Evolutionary conservation across 148 eudicot species (phyloP).

Genomic region (Diospyros lotus): DNA sequence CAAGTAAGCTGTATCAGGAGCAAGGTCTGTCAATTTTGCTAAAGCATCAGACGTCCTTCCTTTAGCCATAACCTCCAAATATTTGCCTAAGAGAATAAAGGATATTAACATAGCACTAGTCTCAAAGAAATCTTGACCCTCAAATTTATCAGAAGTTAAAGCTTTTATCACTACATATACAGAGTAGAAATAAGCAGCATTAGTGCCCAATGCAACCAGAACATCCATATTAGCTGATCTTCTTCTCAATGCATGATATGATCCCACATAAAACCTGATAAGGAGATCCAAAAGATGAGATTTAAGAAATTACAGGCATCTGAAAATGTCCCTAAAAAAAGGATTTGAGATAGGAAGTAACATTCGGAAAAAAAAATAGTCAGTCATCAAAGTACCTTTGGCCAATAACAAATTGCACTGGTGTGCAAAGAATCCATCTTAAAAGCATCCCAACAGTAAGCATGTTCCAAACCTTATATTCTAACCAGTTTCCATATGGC

Average conservation of each 20-base stretch:
- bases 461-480: slow-evolving; percentile 70
- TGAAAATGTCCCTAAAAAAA: neutral
- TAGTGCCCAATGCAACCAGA: slow-evolving; percentile 91
- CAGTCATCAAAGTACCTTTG: slow-evolving; percentile 48
- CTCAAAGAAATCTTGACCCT: slow-evolving; percentile 92
- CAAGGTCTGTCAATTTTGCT: slow-evolving; percentile 82
- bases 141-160: slow-evolving; percentile 53
- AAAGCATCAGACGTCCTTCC: slow-evolving; percentile 98
- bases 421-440: slow-evolving; percentile 86
- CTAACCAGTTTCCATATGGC: slow-evolving; percentile 85
- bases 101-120: slow-evolving; percentile 98
- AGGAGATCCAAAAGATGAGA: slow-evolving; percentile 17
- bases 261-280: slow-evolving; percentile 81
- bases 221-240: slow-evolving; percentile 98
- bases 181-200: slow-evolving; percentile 97
- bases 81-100: slow-evolving; percentile 90
- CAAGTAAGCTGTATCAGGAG: slow-evolving; percentile 84
- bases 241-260: slow-evolving; percentile 83
- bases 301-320: neutral
- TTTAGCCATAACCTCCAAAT: slow-evolving; percentile 90
- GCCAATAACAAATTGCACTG: slow-evolving; percentile 87
- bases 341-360: neutral
- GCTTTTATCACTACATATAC: slow-evolving; percentile 65
- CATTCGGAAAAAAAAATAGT: neutral
- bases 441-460: slow-evolving; percentile 76